Evolutionary conservation across 2,329 filamentous ascomycete genomes (phyloP).

Genomic region (Colletotrichum graminicola): DNA sequence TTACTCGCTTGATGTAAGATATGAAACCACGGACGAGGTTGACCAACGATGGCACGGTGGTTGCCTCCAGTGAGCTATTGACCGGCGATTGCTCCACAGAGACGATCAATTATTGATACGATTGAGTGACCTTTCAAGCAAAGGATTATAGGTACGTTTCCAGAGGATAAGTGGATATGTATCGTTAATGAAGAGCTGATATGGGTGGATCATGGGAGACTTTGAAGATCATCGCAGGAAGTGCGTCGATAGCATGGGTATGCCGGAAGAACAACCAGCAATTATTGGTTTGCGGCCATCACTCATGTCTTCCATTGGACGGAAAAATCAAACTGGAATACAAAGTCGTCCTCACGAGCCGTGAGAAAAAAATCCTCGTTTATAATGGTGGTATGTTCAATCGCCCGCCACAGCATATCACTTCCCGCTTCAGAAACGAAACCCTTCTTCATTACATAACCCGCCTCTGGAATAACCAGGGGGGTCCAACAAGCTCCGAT

Average conservation of each 20-base stretch:
- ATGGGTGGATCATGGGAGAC: neutral
- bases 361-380: neutral
- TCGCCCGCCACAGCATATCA: neutral
- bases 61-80: neutral
- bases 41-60: neutral
- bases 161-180: too few relatives aligned
- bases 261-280: neutral
- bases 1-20: too few relatives aligned
- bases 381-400: neutral
- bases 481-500: constrained; percentile 33
- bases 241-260: neutral
- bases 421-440: neutral
- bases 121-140: neutral
- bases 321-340: too few relatives aligned
- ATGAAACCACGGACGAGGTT: neutral
- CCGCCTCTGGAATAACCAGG: neutral
- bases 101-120: too few relatives aligned
- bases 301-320: neutral
- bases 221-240: neutral
- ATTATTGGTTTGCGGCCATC: neutral
- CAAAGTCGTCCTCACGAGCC: neutral
- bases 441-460: neutral
- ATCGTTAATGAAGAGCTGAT: neutral
- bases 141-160: too few relatives aligned
- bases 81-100: neutral